Percentiles rank a stretch among this genome's conserved stretches.
phyloP scores from a whole-genome alignment of 2,329 filamentous ascomycete genomes.

The Trichocomaceae sp. region DNA sequence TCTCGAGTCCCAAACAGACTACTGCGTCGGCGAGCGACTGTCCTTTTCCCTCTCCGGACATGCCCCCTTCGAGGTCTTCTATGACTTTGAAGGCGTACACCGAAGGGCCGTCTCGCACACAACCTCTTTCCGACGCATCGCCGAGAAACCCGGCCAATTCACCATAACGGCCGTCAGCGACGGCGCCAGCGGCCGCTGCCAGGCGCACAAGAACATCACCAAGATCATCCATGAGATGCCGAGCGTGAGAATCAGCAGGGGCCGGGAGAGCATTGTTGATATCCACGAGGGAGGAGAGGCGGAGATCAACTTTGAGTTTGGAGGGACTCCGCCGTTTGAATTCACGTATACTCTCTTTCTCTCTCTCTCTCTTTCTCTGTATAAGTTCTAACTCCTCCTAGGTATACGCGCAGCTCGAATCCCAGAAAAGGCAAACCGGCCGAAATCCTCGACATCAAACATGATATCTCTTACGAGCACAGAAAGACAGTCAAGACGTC shows the following conservation, averaged over 20 bases:
- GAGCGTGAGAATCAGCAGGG: slow-evolving; percentile 81
- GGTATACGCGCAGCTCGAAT: slow-evolving; percentile 83
- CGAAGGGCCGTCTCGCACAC: slow-evolving; percentile 66
- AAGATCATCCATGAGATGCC: slow-evolving; percentile 90
- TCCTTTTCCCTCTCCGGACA: slow-evolving; percentile 86
- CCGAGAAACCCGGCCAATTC: slow-evolving; percentile 84
- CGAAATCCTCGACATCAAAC: slow-evolving; percentile 79
- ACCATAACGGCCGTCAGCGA: slow-evolving; percentile 81
- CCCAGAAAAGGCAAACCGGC: slow-evolving; percentile 69
- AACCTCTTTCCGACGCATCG: slow-evolving; percentile 86
- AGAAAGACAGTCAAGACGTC: slow-evolving; percentile 75
- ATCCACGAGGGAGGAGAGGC: slow-evolving; percentile 96
- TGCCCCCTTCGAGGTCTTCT: slow-evolving; percentile 86
- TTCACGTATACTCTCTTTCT: slow-evolving; percentile 56
- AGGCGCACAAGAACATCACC: slow-evolving; percentile 66
- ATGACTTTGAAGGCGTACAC: slow-evolving; percentile 72
- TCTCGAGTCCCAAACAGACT: slow-evolving; percentile 75
- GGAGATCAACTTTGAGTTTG: slow-evolving; percentile 90
- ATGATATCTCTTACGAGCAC: slow-evolving; percentile 76
- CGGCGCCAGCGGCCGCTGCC: slow-evolving; percentile 74
- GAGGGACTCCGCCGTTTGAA: slow-evolving; percentile 91
- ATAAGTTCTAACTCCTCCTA: too few relatives aligned
- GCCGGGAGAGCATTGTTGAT: slow-evolving; percentile 71
- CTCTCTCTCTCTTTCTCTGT: slow-evolving; percentile 13
- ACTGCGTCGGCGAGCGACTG: slow-evolving; percentile 92